Evolutionary conservation across 768 basidiomycete genomes (phyloP), one percentile per base, ranked within the genome.

Genomic region (Sistotremastrum niveocremeum): DNA sequence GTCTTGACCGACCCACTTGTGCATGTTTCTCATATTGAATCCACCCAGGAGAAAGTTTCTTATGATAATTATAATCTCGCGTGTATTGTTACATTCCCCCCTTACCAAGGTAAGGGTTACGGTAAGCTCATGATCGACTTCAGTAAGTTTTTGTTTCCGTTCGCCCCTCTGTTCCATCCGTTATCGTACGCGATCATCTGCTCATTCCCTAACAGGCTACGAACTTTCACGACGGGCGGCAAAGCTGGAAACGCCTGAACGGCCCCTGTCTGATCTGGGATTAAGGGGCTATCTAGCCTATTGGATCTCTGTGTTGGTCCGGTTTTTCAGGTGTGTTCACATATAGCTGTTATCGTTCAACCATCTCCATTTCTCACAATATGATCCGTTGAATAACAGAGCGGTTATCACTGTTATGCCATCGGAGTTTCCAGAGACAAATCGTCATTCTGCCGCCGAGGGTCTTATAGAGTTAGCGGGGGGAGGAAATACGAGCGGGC

Each of bases 101-200:
- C 91, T 11, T 89, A 81, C 56, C 94, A 97, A 56, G 73, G 79
- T 48, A 76, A 81, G 54, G 86, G 90, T 5, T 95, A 84, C 55
- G 95, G 94, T 2, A 89, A 87, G 72, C 79, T 98, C 29, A 73
- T 99, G 73, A 97, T 98, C 51, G 94, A 99, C 66, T 95, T 98
- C 69, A 98, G 94, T 94, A 58, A 39, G 88, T 65, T n/a, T 36
- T 4, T 41, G 10, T 39, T 30, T 8, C 39, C 35, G 4, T 29
- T 45, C 33, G 39, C 34, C 28, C 20, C 20, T 20, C 7, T 7
- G 12, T 20, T 41, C 12, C 42, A 28, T n/a, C 32, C 35, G 6
- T 44, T 31, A 39, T 6, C 28, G 36, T 39, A 5, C 20, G 12
- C 29, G 10, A 6, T 41, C 39, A 7, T 12, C 33, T 8, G 12